Base-by-base conservation (phyloP, 768 basidiomycete species). In the Pluteus cervinus region DNA sequence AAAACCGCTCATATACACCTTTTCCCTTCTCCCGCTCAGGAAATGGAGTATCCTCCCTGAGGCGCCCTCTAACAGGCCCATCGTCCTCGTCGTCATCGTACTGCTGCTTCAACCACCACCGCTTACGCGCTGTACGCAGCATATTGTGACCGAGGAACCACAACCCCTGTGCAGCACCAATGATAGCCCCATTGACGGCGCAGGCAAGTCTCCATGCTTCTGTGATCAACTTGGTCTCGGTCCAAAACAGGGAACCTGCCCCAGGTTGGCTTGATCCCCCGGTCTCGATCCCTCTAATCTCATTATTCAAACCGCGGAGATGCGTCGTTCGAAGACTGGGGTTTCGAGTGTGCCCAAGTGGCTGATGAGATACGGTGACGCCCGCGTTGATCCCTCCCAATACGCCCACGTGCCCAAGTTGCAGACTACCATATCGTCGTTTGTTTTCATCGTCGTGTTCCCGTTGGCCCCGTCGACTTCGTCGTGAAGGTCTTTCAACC, bases 1-100 rank as follows among this genome's bases (percentile, higher is more conserved):
- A 57, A 47, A 86, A 85, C 22, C 71, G 62, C 41, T 59, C 55
- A 52, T 83, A 84, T 2, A 71, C 40, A 24, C 67, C 65, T 37
- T 16, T 16, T 6, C 24, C 16, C 41, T 17, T 24, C 10, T 14
- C n/a, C n/a, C n/a, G n/a, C n/a, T n/a, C n/a, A n/a, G n/a, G n/a
- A n/a, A n/a, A n/a, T n/a, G n/a, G n/a, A n/a, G n/a, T 15, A 24
- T 42, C 22, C 56, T 55, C 31, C 43, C 50, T 28, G 25, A 32
- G 36, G 28, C 20, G 33, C 8, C 36, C 35, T 5, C 30, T 41
- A 45, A 33, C 22, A 46, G 25, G 21, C 25, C 34, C 39, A 25
- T 36, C 31, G 15, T 40, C 12, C 16, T 29, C 9, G 20, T 26
- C 23, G 14, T 30, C 15, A 25, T 29, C 37, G 31, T 28, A 23